Conservation (phyloP, 495 filamentous ascomycete genomes). For the Friedmanniomyces simplex region DNA sequence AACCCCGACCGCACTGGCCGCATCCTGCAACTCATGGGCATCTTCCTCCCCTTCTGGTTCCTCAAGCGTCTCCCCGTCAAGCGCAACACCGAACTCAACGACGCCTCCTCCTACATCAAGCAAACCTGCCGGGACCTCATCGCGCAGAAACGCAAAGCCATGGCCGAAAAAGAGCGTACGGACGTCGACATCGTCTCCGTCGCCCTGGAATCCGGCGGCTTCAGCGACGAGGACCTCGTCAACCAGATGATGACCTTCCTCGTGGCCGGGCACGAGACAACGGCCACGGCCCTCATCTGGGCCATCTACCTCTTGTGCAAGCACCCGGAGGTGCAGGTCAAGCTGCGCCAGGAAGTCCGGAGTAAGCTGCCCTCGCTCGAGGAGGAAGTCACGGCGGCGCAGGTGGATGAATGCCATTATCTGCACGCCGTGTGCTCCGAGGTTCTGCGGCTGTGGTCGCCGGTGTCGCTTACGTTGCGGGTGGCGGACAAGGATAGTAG, state of each 20-base stretch:
- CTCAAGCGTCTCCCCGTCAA: slow-evolving; percentile 49
- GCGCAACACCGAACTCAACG: slow-evolving; percentile 51
- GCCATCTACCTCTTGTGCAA: slow-evolving; percentile 48
- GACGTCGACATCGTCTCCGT: slow-evolving; percentile 76
- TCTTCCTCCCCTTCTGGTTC: slow-evolving; percentile 42
- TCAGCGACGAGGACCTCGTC: slow-evolving; percentile 67
- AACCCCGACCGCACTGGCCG: slow-evolving; percentile 32
- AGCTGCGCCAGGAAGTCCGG: slow-evolving; percentile 52
- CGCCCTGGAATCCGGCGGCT: slow-evolving; percentile 64
- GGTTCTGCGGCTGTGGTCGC: slow-evolving; percentile 46
- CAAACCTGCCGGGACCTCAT: slow-evolving; percentile 56
- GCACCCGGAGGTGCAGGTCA: slow-evolving; percentile 45
- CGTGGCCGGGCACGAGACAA: slow-evolving; percentile 80
- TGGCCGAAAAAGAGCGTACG: slow-evolving; percentile 37
- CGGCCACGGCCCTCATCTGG: slow-evolving; percentile 51
- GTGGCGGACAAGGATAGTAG: slow-evolving; percentile 52
- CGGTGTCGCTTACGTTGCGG: slow-evolving; percentile 54
- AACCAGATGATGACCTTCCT: slow-evolving; percentile 96
- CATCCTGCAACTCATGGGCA: slow-evolving; percentile 36
- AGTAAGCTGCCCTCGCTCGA: slow-evolving; percentile 49
- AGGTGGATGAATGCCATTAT: slow-evolving; percentile 47
- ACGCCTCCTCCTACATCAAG: slow-evolving; percentile 49
- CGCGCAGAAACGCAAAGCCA: slow-evolving; percentile 51
- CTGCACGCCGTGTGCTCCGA: slow-evolving; percentile 55
- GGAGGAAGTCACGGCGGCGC: slow-evolving; percentile 39